Conservation (phyloP, 129 eudicot species). For the Saposhnikovia divaricata region DNA sequence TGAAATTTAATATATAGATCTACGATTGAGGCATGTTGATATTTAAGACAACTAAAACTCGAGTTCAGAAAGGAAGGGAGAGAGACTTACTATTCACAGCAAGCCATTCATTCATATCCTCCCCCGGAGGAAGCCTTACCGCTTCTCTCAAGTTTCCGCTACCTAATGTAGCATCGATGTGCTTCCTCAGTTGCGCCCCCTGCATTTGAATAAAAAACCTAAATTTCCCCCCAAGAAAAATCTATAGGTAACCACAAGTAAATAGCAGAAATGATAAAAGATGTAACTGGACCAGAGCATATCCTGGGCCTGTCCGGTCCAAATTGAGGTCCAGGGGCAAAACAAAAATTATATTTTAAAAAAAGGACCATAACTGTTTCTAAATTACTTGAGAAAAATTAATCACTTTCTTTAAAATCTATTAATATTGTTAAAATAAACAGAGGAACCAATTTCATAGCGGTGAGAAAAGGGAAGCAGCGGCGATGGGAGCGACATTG, state of each 20-base stretch:
- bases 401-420: not conserved
- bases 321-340: not conserved
- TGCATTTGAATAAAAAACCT: conserved; percentile 18
- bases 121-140: conserved; percentile 85
- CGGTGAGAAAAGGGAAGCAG: not conserved
- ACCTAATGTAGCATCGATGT: conserved; percentile 87
- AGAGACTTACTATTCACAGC: conserved; percentile 66
- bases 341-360: not conserved
- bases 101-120: conserved; percentile 89
- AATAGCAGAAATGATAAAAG: not conserved
- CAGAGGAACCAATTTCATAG: not conserved
- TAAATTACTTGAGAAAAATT: not conserved
- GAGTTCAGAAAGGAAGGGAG: conserved; percentile 20
- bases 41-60: not conserved
- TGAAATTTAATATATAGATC: not conserved
- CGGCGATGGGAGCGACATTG: not conserved
- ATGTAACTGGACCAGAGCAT: not conserved
- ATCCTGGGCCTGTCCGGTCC: not conserved
- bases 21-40: not conserved
- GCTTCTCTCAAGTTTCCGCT: conserved; percentile 93
- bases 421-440: not conserved
- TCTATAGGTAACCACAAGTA: not conserved
- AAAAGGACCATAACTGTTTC: not conserved
- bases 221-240: not conserved
- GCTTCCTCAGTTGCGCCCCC: conserved; percentile 89